phyloP scores from a whole-genome alignment of 345 rosid species.

The Eucalyptus erythrocorys region DNA sequence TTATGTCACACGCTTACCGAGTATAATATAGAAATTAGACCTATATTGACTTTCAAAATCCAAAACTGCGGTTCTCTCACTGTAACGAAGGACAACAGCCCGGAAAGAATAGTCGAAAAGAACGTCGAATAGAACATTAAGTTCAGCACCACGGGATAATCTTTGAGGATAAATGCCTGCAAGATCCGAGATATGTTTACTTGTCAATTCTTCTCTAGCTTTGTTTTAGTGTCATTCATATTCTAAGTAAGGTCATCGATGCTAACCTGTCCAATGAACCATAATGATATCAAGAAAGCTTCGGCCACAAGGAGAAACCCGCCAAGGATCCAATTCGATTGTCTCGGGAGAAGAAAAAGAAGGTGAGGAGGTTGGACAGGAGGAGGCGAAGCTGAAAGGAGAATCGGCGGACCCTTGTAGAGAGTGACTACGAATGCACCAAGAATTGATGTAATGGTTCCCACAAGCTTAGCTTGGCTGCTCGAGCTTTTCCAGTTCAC shows the following conservation, averaged over 20 bases:
- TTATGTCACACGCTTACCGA: not conserved
- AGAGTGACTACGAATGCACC: conserved; percentile 7
- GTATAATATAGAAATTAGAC: not conserved
- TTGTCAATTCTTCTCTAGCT: not conserved
- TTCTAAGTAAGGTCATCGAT: not conserved
- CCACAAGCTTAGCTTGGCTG: conserved; percentile 1
- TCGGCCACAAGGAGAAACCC: conserved; percentile 1
- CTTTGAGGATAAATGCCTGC: not conserved
- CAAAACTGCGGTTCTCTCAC: not conserved
- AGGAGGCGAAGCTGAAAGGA: not conserved
- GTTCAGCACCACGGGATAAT: conserved; percentile 1
- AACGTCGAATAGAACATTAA: not conserved
- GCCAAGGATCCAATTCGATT: conserved; percentile 1
- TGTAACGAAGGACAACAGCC: not conserved
- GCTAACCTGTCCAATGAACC: conserved; percentile 5
- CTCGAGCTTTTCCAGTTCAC: conserved; percentile 1
- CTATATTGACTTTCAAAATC: not conserved
- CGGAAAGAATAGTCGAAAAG: not conserved
- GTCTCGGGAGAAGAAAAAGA: not conserved
- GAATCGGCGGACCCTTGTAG: conserved; percentile 3
- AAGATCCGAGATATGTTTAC: not conserved
- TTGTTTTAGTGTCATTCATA: not conserved
- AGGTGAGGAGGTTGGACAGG: not conserved
- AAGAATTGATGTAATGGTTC: conserved; percentile 3
- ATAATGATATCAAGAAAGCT: not conserved